phyloP scores from a whole-genome alignment of 306 rosid genomes.

The Lablab purpureus region DNA sequence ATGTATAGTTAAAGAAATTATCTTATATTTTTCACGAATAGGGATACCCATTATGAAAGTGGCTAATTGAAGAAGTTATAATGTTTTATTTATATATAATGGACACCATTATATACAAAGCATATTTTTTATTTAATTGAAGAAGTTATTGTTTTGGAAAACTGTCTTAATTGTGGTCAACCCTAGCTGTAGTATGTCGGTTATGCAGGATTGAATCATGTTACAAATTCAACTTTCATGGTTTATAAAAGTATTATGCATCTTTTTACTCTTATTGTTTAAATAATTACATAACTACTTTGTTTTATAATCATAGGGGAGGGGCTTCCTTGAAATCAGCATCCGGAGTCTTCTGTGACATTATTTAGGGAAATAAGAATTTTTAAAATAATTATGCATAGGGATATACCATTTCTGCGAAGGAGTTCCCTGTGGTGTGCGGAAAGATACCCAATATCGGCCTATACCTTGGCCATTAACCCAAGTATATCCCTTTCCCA shows the following conservation, averaged over 20 bases:
- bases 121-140: background rate
- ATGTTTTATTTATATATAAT: too few species aligned
- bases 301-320: background rate
- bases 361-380: slow-evolving; percentile 3
- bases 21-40: background rate
- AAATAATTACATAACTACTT: background rate
- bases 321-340: background rate
- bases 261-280: background rate
- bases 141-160: background rate
- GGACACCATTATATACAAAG: background rate
- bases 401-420: slow-evolving; percentile 81
- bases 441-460: slow-evolving; percentile 87
- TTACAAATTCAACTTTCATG: background rate
- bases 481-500: slow-evolving; percentile 92
- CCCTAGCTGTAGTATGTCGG: too few species aligned
- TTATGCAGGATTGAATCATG: background rate
- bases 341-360: background rate
- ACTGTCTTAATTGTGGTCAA: background rate
- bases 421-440: slow-evolving; percentile 68
- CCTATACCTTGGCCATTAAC: slow-evolving; percentile 85
- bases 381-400: background rate
- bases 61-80: background rate
- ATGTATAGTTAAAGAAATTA: background rate
- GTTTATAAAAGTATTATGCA: background rate
- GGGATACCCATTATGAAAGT: slow-evolving; percentile 22